Evolutionary conservation across 208 protist genomes (phyloP), one percentile per base, ranked within the genome.

Genomic region (Histomonas meleagridis): DNA sequence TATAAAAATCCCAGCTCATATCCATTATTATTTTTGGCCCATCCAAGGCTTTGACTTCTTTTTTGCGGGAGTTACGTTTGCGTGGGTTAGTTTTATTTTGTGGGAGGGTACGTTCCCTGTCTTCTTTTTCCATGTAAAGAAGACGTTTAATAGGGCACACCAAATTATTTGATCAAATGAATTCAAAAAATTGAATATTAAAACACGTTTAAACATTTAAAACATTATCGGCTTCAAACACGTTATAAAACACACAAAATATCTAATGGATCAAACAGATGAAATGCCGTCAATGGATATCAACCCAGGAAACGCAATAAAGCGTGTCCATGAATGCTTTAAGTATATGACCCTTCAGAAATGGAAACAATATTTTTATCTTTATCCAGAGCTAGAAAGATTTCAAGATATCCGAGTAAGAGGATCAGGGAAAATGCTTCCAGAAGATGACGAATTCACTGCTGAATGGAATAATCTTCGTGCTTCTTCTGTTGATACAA

Each of bases 21-120:
- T 86, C 76, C 76, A 86, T 86, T 4, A 86, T 86, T n/a, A 86
- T 55, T 38, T 51, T 86, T 21, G 76, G 76, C 9, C 76, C 76
- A 14, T 46, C 40, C 1, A 28, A 0, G 26, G 55, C 76, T n/a
- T 55, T 46, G 10, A 86, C 38, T 43, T 86, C n/a, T n/a, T n/a
- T n/a, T n/a, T n/a, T n/a, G n/a, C n/a, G n/a, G n/a, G n/a, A n/a
- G n/a, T n/a, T n/a, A n/a, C n/a, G n/a, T n/a, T n/a, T n/a, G n/a
- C n/a, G n/a, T n/a, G n/a, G n/a, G n/a, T n/a, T n/a, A n/a, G n/a
- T n/a, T n/a, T n/a, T n/a, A n/a, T n/a, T n/a, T n/a, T n/a, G n/a
- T n/a, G n/a, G n/a, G n/a, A n/a, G n/a, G n/a, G n/a, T n/a, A n/a
- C n/a, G n/a, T n/a, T n/a, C n/a, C n/a, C n/a, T n/a, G n/a, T n/a